phyloP scores from a whole-genome alignment of 2,329 filamentous ascomycete species.

The Cordyceps pruinosa region DNA sequence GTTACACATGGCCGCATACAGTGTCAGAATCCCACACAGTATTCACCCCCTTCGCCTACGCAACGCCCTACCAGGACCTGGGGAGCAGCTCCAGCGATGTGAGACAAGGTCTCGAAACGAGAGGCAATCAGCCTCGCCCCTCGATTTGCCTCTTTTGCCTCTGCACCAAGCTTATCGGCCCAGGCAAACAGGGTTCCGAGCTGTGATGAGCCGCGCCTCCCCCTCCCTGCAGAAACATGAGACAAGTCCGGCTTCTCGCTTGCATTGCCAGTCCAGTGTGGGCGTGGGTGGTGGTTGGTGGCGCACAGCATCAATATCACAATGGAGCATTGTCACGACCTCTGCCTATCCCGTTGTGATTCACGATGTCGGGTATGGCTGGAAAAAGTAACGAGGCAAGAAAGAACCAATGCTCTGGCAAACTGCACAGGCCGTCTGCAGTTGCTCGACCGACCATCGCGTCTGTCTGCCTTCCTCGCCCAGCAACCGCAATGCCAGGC shows the following conservation, averaged over 20 bases:
- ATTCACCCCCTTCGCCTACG: background rate
- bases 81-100: slow-evolving; percentile 4
- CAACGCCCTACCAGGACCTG: background rate
- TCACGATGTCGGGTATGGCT: too few species aligned
- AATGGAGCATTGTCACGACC: background rate
- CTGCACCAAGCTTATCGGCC: background rate
- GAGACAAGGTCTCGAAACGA: slow-evolving; percentile 11
- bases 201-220: too few species aligned
- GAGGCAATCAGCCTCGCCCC: slow-evolving; percentile 4
- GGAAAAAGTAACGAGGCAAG: too few species aligned
- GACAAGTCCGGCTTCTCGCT: background rate
- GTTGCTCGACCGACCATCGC: too few species aligned
- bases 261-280: background rate
- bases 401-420: background rate
- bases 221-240: slow-evolving; percentile 1
- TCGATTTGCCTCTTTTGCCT: too few species aligned
- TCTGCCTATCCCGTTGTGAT: too few species aligned
- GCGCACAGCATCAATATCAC: background rate
- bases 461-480: too few species aligned
- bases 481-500: background rate
- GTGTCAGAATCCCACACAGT: background rate
- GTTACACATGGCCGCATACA: background rate
- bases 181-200: background rate
- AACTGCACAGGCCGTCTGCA: too few species aligned
- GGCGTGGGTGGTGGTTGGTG: background rate